Percentiles rank a stretch among this genome's conserved stretches.
Evolutionary conservation across 768 basidiomycete species (phyloP).

Genomic region (Leucocoprinus birnbaumii): DNA sequence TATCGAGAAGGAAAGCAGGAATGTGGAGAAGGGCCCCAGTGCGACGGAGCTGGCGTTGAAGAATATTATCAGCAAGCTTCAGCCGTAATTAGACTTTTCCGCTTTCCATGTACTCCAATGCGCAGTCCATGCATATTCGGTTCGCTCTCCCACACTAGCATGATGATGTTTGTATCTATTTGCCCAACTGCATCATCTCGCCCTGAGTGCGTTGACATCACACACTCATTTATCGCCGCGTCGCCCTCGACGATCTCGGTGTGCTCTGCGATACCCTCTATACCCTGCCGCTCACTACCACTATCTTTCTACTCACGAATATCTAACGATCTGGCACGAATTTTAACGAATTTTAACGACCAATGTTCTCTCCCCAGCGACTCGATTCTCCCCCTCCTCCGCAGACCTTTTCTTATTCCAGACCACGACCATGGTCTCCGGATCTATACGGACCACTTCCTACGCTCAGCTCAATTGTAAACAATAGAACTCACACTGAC

Average conservation of each 20-base stretch:
- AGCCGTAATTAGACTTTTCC: not conserved
- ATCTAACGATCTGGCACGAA: constrained; percentile 5
- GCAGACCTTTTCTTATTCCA: not conserved
- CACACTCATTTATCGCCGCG: constrained; percentile 3
- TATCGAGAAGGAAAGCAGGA: constrained; percentile 53
- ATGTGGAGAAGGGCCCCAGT: constrained; percentile 30
- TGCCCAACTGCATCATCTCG: not conserved
- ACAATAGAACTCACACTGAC: constrained; percentile 12
- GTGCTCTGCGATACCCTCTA: not conserved
- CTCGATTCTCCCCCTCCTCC: constrained; percentile 8
- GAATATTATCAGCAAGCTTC: constrained; percentile 25
- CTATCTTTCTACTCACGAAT: constrained; percentile 5
- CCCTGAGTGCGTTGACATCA: not conserved
- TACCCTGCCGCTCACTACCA: not conserved
- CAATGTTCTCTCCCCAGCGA: constrained; percentile 6
- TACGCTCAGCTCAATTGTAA: constrained; percentile 13
- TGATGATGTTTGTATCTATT: not conserved
- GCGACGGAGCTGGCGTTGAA: constrained; percentile 26
- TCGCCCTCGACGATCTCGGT: constrained; percentile 7
- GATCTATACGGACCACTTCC: constrained; percentile 48
- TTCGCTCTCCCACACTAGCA: constrained; percentile 1
- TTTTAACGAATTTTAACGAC: constrained; percentile 5
- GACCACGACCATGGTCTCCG: constrained; percentile 58
- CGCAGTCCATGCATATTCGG: not conserved
- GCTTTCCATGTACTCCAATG: not conserved